Base-by-base conservation (phyloP, 2,329 filamentous ascomycete genomes). In the Fusarium fracticaudum region DNA sequence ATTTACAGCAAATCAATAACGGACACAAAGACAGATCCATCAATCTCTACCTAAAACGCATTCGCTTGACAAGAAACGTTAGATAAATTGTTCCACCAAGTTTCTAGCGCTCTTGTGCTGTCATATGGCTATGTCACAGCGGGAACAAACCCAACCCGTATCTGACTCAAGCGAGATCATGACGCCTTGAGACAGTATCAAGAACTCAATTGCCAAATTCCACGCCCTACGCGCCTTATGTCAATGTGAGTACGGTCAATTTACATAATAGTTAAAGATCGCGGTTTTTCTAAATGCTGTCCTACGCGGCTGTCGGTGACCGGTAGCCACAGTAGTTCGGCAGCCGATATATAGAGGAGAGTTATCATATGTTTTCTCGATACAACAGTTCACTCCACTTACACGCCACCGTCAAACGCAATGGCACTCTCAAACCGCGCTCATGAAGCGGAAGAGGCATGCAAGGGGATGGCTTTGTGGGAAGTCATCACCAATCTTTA, bases 401-500 rank as follows among this genome's bases (percentile, higher is more conserved):
- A 50, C 11, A 61, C 54, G 50, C 13, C 29, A 58, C 26, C 40
- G 6, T 38, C 35, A 35, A 40, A 18, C 37, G 41, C 6, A 51
- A 79, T 79, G 77, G 63, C 76, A n/a, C 71, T 79, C 14, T 83
- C 81, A 45, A 69, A 51, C 8, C 80, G 81, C 24, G 82, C 81
- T 29, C 65, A 71, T 14, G 69, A 77, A 26, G 76, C 80, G 35
- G 75, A 79, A 18, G 71, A 77, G 64, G 75, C 80, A 10, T 76
- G 76, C 57, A 72, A 75, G 58, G 74, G 67, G 20, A 51, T 79
- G 74, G 61, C 77, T 26, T 67, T 86, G 64, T 87, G 85, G 84
- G 81, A 85, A 17, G 81, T 88, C 44, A 77, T 88, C 45, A 76
- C 79, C 13, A 81, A 89, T 69, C 77, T 84, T 11, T 89, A 83